Evolutionary conservation across 73 alveolate species (phyloP).

Genomic region (Paramecium primaurelia): DNA sequence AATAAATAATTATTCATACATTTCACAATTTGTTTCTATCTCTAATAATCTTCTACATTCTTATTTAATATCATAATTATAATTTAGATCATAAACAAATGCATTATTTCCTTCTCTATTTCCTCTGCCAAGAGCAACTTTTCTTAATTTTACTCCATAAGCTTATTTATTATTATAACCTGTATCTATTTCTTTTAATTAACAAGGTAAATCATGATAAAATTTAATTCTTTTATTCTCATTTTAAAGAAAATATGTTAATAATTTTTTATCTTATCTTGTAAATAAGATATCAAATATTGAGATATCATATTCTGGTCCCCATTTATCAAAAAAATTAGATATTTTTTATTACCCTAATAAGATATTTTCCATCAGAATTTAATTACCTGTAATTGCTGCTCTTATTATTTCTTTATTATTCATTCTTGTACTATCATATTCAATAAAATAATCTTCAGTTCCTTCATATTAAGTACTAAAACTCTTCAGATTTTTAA

Average conservation of each 20-base stretch:
- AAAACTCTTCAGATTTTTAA: background rate
- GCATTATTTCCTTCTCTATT: conserved; percentile 98
- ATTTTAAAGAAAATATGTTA: conserved; percentile 69
- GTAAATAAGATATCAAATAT: conserved; percentile 75
- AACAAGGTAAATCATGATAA: conserved; percentile 58
- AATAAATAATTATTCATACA: conserved; percentile 73
- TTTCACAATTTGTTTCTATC: conserved; percentile 66
- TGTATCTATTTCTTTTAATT: conserved; percentile 76
- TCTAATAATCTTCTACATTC: conserved; percentile 51
- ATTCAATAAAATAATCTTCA: background rate
- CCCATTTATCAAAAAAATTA: background rate
- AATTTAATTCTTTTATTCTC: conserved; percentile 30
- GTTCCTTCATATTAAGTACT: background rate
- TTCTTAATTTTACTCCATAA: conserved; percentile 87
- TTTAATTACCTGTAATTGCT: conserved; percentile 65
- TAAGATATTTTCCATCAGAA: conserved; percentile 65
- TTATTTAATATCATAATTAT: background rate
- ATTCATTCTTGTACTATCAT: background rate
- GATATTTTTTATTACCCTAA: conserved; percentile 36
- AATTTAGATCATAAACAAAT: conserved; percentile 80
- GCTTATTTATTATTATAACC: conserved; percentile 86
- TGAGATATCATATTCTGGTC: conserved; percentile 56
- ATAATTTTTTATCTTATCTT: conserved; percentile 70
- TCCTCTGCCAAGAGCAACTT: conserved; percentile 93
- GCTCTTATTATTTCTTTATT: conserved; percentile 59